Percentiles rank a stretch among this genome's conserved stretches.
Conservation (phyloP, 805 yeast genomes). For the Cyberlindnera samutprakarnensis region DNA sequence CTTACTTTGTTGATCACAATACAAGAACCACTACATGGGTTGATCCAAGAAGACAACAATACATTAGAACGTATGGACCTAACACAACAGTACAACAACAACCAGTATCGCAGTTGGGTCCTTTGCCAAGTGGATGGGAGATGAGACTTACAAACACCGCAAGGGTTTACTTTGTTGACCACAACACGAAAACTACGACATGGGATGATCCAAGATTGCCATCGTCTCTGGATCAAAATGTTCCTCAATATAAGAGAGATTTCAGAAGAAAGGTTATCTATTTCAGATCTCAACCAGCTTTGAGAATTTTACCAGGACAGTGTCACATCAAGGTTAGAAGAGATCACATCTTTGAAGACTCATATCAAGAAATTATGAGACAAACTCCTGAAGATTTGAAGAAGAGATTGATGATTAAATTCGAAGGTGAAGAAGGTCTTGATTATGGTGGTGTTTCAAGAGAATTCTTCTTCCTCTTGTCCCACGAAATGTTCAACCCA, state of each 20-base stretch:
- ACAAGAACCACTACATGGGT: constrained; percentile 99
- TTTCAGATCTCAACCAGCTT: constrained; percentile 96
- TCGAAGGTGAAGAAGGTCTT: constrained; percentile 98
- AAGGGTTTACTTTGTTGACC: constrained; percentile 97
- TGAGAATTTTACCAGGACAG: constrained; percentile 96
- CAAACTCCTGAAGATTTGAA: constrained; percentile 98
- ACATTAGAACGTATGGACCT: constrained; percentile 90
- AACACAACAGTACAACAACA: constrained; percentile 92
- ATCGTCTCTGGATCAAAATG: constrained; percentile 93
- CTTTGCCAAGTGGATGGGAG: constrained; percentile 99
- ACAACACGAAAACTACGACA: constrained; percentile 97
- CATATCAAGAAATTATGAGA: constrained; percentile 97
- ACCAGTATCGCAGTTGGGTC: constrained; percentile 96
- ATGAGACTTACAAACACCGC: constrained; percentile 99
- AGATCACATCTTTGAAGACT: constrained; percentile 93
- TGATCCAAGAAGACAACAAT: constrained; percentile 98
- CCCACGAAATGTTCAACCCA: constrained; percentile 99
- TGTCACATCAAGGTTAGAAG: constrained; percentile 97
- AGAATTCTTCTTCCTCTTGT: constrained; percentile 91
- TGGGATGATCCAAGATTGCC: constrained; percentile 99
- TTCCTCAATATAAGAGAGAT: constrained; percentile 98
- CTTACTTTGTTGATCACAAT: constrained; percentile 97
- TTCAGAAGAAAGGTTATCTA: constrained; percentile 95
- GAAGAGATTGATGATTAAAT: constrained; percentile 95
- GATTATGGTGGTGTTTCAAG: constrained; percentile 99